Percentiles rank a stretch among this genome's conserved stretches.
phyloP scores from a whole-genome alignment of 1,139 yeast genomes.

The Candida sanyaensis region DNA sequence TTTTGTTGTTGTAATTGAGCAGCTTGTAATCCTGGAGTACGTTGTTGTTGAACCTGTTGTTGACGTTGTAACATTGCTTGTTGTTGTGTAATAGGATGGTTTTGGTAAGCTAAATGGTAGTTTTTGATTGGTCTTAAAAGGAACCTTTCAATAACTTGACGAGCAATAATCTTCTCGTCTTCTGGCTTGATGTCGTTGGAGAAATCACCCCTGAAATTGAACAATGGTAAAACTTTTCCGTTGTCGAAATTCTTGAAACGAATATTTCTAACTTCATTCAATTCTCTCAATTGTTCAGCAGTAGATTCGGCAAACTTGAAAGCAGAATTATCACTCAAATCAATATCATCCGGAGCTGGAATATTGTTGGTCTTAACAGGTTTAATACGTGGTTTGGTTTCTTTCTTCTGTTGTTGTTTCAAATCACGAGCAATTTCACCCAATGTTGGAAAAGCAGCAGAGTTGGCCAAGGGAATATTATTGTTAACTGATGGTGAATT shows the following conservation, averaged over 20 bases:
- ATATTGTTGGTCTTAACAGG: constrained; percentile 23
- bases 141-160: constrained; percentile 45
- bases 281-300: constrained; percentile 31
- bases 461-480: constrained; percentile 45
- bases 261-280: constrained; percentile 34
- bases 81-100: constrained; percentile 47
- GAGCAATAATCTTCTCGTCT: constrained; percentile 40
- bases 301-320: constrained; percentile 39
- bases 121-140: constrained; percentile 47
- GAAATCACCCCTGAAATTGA: constrained; percentile 29
- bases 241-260: constrained; percentile 29
- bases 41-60: constrained; percentile 25
- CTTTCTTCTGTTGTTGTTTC: constrained; percentile 36
- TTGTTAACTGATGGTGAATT: constrained; percentile 36
- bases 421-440: constrained; percentile 60
- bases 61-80: constrained; percentile 36
- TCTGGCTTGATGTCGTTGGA: constrained; percentile 29
- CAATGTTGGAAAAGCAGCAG: constrained; percentile 71
- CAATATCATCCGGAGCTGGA: constrained; percentile 40
- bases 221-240: constrained; percentile 36
- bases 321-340: constrained; percentile 41
- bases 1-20: constrained; percentile 25
- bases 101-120: constrained; percentile 50
- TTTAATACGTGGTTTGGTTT: constrained; percentile 27
- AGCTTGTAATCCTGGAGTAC: constrained; percentile 16